Conservation (phyloP, 768 basidiomycete species). For the Cubamyces lactineus region DNA sequence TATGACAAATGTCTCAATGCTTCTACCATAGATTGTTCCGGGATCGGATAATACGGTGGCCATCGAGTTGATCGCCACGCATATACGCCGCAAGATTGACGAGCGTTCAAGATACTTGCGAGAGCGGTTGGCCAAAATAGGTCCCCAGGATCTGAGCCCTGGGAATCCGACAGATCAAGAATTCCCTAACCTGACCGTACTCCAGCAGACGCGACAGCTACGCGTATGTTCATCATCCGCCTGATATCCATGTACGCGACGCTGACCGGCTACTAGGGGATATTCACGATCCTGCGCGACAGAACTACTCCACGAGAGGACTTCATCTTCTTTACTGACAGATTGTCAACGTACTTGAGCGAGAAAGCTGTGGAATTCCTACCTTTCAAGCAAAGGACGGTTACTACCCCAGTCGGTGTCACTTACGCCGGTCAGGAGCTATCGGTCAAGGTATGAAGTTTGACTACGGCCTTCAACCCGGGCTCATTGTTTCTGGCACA, state of each 20-base stretch:
- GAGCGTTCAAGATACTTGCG: conserved; percentile 78
- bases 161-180: conserved; percentile 40
- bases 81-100: conserved; percentile 82
- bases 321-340: conserved; percentile 91
- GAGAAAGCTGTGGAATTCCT: conserved; percentile 84
- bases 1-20: background rate
- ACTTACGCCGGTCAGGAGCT: conserved; percentile 63
- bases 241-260: background rate
- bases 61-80: conserved; percentile 91
- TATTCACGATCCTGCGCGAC: conserved; percentile 85
- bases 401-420: conserved; percentile 69
- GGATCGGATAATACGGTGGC: conserved; percentile 88
- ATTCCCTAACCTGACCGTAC: conserved; percentile 59
- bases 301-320: conserved; percentile 73
- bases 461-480: background rate
- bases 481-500: conserved; percentile 34
- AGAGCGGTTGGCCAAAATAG: conserved; percentile 61
- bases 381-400: conserved; percentile 63
- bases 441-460: conserved; percentile 53
- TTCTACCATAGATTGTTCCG: conserved; percentile 81
- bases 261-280: conserved; percentile 58
- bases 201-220: conserved; percentile 82
- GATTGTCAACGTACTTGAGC: conserved; percentile 80
- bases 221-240: conserved; percentile 50
- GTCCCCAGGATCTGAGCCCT: conserved; percentile 28